Evolutionary conservation across 2,329 filamentous ascomycete species (phyloP).

Genomic region (Onygenales sp.): DNA sequence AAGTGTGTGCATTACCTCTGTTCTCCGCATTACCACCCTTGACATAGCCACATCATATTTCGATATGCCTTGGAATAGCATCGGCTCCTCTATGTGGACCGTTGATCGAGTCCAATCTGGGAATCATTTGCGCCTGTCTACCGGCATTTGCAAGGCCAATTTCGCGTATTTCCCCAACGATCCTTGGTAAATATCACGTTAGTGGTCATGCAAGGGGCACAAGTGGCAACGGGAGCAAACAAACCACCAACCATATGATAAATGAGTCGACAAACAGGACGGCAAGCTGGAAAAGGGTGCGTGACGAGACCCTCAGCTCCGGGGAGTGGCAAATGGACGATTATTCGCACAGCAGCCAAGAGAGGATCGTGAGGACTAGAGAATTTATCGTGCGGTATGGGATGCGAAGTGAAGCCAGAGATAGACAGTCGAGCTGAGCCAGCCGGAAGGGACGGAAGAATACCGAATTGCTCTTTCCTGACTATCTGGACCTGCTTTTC

Average conservation of each 20-base stretch:
- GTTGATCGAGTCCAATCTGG: slow-evolving; percentile 27
- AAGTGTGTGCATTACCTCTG: slow-evolving; percentile 12
- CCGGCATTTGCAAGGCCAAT: slow-evolving; percentile 23
- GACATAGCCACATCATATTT: slow-evolving; percentile 12
- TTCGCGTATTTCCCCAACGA: slow-evolving; percentile 6
- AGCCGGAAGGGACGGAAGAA: too few relatives aligned
- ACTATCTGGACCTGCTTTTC: too few relatives aligned
- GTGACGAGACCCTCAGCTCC: background rate
- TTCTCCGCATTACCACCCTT: slow-evolving; percentile 12
- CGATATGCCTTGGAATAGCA: slow-evolving; percentile 19
- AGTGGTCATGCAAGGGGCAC: background rate
- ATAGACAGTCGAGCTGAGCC: too few relatives aligned
- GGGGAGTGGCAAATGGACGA: background rate
- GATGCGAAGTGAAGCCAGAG: background rate
- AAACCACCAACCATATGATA: background rate
- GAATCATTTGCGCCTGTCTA: slow-evolving; percentile 29
- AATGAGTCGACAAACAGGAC: background rate
- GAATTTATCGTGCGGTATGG: background rate
- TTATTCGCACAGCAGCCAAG: background rate
- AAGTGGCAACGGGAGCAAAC: background rate
- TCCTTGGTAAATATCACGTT: background rate
- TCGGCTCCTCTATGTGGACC: slow-evolving; percentile 28
- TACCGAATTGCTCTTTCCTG: too few relatives aligned
- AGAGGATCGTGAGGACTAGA: background rate
- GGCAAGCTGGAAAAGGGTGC: background rate